phyloP scores from a whole-genome alignment of 1,139 yeast species.

The Tardiomyces blankii region DNA sequence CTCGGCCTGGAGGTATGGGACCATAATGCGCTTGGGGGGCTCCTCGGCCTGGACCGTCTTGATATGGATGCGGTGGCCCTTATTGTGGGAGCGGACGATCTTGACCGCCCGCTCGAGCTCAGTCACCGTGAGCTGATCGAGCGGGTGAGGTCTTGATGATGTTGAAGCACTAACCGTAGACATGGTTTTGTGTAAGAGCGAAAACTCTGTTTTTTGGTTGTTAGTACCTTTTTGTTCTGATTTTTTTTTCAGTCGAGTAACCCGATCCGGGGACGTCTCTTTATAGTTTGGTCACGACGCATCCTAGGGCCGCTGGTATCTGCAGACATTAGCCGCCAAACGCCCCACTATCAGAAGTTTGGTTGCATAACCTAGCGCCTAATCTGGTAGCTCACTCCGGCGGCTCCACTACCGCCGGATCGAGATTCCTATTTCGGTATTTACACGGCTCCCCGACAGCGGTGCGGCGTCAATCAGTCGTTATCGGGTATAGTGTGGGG shows the following conservation, averaged over 20 bases:
- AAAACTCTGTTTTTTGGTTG: too few species aligned
- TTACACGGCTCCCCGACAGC: background rate
- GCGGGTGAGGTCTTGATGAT: conserved; percentile 33
- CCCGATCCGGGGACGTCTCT: background rate
- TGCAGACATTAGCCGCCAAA: background rate
- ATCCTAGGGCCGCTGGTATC: background rate
- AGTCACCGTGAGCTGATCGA: conserved; percentile 55
- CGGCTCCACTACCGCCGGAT: background rate
- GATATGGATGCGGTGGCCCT: conserved; percentile 48
- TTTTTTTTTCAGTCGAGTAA: too few species aligned
- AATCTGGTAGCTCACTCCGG: background rate
- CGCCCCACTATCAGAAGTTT: background rate
- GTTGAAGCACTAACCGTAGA: background rate
- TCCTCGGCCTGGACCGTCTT: conserved; percentile 64
- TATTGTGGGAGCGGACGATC: conserved; percentile 36
- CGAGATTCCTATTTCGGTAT: background rate
- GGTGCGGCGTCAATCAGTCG: too few species aligned
- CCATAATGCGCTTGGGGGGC: conserved; percentile 72
- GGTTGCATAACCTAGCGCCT: background rate
- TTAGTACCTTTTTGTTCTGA: too few species aligned
- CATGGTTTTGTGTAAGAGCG: conserved; percentile 11
- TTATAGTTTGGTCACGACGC: background rate
- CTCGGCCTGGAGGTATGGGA: conserved; percentile 61
- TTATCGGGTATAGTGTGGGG: too few species aligned
- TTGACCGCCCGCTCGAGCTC: conserved; percentile 53